Evolutionary conservation across 352 stramenopile species (phyloP), one percentile per base, ranked within the genome.

Genomic region (Phytophthora macrochlamydospora): DNA sequence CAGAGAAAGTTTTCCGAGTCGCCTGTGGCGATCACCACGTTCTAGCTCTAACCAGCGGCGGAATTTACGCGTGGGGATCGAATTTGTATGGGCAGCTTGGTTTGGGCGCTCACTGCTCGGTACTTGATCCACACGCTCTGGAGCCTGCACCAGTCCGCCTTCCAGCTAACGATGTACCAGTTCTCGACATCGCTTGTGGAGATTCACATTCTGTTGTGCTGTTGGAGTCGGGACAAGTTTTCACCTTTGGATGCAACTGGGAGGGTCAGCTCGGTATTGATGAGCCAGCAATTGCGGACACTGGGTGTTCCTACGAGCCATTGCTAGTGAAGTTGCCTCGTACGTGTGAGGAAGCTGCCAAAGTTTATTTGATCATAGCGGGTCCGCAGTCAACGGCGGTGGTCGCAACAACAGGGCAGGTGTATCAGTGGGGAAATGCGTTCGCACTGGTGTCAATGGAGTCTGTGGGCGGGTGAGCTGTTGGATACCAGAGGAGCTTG

Each of bases 51-150:
- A 76, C 72, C 4, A 50, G 56, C 7, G 76, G 76, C 13, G 56
- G 33, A 7, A 67, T 90, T 7, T 87, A 79, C n/a, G 62, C 69
- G 4, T 94, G 83, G 83, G 86, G 86, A 2, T 81, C 75, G 5
- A 92, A 92, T 40, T 49, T 85, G 12, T 81, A 89, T 45, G 86
- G 86, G 0, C 86, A 94, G 37, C 78, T 94, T 8, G 86, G 86
- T 4, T 60, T 78, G 7, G 66, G 74, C 29, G 28, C 56, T 2
- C 51, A 77, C 28, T 73, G 53, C 33, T 73, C 24, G 52, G 60
- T 38, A 55, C 53, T 65, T 0, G 65, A 84, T 31, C 55, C 62
- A 0, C 51, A 53, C 3, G 63, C 71, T 24, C 24, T 51, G 1
- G 70, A 80, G 43, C 77, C 76, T 6, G 51, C 53, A 31, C 32